These are phyloP conservation scores for Purpureocillium lavendulum DNA, from an alignment of 2,329 filamentous ascomycete species.

Conservation along the genomic window DNA sequence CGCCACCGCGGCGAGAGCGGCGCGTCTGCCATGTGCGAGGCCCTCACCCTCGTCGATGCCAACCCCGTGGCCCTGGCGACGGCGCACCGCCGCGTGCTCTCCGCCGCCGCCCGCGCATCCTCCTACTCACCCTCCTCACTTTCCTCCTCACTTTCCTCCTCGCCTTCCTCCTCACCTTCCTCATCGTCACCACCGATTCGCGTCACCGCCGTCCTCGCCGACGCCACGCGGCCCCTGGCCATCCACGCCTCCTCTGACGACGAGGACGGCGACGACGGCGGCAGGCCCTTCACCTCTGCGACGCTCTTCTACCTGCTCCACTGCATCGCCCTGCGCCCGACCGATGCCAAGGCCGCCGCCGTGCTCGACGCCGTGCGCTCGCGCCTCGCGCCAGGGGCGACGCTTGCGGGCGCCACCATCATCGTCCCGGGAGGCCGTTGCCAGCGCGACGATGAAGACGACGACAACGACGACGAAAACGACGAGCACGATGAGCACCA, in stretches of 20 bases:
- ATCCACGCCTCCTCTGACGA: conserved; percentile 22
- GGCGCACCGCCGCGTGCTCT: not conserved
- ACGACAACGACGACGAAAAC: too few species aligned
- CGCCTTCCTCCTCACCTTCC: too few species aligned
- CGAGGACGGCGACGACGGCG: conserved; percentile 3
- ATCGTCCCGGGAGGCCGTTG: conserved; percentile 8
- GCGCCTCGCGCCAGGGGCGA: conserved; percentile 11
- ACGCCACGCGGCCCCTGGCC: conserved; percentile 24
- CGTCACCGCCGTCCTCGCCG: conserved; percentile 23
- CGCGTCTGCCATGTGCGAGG: conserved; percentile 6
- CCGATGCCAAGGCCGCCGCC: conserved; percentile 8
- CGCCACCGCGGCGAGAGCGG: not conserved
- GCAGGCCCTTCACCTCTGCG: conserved; percentile 28
- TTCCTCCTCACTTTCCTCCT: too few species aligned
- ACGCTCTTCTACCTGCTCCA: conserved; percentile 15
- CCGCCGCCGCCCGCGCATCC: too few species aligned
- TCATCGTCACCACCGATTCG: conserved; percentile 7
- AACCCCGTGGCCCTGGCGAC: conserved; percentile 21
- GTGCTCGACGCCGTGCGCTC: conserved; percentile 9
- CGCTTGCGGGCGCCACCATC: conserved; percentile 17
- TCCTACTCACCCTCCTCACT: too few species aligned
- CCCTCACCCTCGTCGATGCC: conserved; percentile 27
- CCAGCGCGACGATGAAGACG: too few species aligned
- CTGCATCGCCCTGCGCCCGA: conserved; percentile 13
- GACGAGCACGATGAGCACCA: too few species aligned